Evolutionary conservation across 2,329 filamentous ascomycete species (phyloP), one percentile per base, ranked within the genome.

Genomic region (Tolypocladium capitatum): DNA sequence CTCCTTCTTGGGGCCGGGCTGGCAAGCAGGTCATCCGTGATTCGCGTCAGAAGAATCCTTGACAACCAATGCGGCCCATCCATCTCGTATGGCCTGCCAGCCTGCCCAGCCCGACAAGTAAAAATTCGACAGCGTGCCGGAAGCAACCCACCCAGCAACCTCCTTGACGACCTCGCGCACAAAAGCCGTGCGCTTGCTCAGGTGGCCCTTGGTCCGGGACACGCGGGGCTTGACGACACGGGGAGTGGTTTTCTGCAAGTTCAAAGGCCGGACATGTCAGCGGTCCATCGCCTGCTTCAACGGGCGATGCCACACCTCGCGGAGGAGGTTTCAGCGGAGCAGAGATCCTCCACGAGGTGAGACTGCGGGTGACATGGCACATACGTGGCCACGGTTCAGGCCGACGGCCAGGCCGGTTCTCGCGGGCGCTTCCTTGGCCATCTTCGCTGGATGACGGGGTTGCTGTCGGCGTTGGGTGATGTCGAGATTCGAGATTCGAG

Each of bases 131-230:
- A 18, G 16, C 24, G 16, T 42, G 38, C 4, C 3, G 24, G 38
- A 6, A 44, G 36, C 24, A 41, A 78, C 83, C 66, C 81, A 89
- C 85, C 86, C 92, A 72, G 90, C 83, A 71, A 97, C 92, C 79
- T 98, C 92, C 81, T 94, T 94, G 72, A 95, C 88, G 69, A 98
- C 84, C 68, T 96, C 90, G 63, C 92, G 82, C 62, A 97, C 91
- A 75, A 98, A 97, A 63, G 86, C 83, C 63, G 92, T 97, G 67
- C 90, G 84, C 84, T 94, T 95, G 78, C 86, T 94, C 67, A 94
- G 77, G 75, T 92, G 86, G 63, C 92, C 92, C 82, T 96, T 97
- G 76, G 83, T 90, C 63, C 84, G 78, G 66, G 83, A 86, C 64
- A 90, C 80, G 64, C 84, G 81, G 65, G 80, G 80, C 78, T 89